Evolutionary conservation across 345 rosid genomes (phyloP).

Genomic region (Murraya koenigii): DNA sequence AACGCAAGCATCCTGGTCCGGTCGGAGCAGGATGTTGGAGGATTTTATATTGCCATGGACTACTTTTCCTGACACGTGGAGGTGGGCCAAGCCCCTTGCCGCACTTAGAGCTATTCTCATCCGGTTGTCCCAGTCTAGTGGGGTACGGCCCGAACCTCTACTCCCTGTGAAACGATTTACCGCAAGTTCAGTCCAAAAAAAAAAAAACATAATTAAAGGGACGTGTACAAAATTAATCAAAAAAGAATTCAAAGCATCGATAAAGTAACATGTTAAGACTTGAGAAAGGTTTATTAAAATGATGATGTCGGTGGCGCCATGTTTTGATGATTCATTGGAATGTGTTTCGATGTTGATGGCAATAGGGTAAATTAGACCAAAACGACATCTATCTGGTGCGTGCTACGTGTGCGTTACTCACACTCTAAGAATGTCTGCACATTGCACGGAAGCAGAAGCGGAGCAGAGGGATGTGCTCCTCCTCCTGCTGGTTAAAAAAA

Average conservation of each 20-base stretch:
- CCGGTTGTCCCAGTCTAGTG: conserved; percentile 89
- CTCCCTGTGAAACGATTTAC: conserved; percentile 48
- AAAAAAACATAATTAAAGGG: background rate
- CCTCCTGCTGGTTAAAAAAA: conserved; percentile 5
- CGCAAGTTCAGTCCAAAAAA: conserved; percentile 7
- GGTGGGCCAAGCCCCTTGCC: conserved; percentile 74
- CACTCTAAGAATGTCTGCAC: conserved; percentile 40
- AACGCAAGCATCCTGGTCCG: conserved; percentile 60
- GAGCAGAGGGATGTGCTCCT: background rate
- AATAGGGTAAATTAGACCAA: conserved; percentile 5
- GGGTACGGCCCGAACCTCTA: conserved; percentile 88
- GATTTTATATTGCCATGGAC: conserved; percentile 93
- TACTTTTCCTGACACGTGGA: conserved; percentile 63
- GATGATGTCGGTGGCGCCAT: conserved; percentile 34
- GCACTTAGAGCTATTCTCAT: conserved; percentile 71
- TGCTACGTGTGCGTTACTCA: conserved; percentile 17
- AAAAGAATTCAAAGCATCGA: background rate
- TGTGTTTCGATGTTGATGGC: conserved; percentile 14
- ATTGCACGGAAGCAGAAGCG: background rate
- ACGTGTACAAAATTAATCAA: background rate
- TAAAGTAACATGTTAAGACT: background rate
- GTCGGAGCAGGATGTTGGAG: conserved; percentile 77
- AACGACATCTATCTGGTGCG: background rate
- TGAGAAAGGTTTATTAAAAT: background rate
- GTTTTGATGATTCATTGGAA: conserved; percentile 5